Conservation (phyloP, 345 rosid genomes). For the Boechera stricta region DNA sequence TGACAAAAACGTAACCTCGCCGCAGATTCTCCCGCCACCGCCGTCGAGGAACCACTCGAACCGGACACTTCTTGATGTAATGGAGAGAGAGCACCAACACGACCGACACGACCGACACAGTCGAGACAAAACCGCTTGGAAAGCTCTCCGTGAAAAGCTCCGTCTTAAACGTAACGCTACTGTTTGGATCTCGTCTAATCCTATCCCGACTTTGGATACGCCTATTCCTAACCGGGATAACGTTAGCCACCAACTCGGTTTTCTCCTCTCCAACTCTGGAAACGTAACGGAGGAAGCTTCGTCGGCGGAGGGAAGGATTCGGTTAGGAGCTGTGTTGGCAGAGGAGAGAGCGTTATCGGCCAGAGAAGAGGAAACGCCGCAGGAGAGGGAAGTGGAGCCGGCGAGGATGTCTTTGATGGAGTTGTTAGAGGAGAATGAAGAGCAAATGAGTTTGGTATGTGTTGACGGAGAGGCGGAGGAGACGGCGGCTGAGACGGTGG, state of each 20-base stretch:
- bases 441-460: slow-evolving; percentile 51
- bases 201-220: slow-evolving; percentile 55
- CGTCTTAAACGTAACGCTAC: slow-evolving; percentile 69
- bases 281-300: slow-evolving; percentile 9
- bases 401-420: slow-evolving; percentile 94
- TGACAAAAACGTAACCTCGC: slow-evolving; percentile 41
- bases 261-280: slow-evolving; percentile 46
- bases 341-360: slow-evolving; percentile 77
- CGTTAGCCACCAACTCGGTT: slow-evolving; percentile 41
- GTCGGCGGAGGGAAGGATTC: slow-evolving; percentile 39
- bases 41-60: slow-evolving; percentile 38
- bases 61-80: slow-evolving; percentile 64
- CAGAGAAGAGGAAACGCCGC: slow-evolving; percentile 47
- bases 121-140: slow-evolving; percentile 72
- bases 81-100: slow-evolving; percentile 53
- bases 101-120: slow-evolving; percentile 29
- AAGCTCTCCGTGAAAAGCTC: slow-evolving; percentile 65
- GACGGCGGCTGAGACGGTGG: slow-evolving; percentile 45
- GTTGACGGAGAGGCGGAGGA: slow-evolving; percentile 30
- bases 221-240: slow-evolving; percentile 37
- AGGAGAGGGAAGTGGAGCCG: slow-evolving; percentile 41
- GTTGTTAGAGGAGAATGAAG: slow-evolving; percentile 78
- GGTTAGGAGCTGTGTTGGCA: slow-evolving; percentile 53
- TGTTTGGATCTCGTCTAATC: slow-evolving; percentile 64
- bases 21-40: slow-evolving; percentile 16